These are phyloP conservation scores for Tardiomyces depauwii DNA, from an alignment of 1,139 yeast species.

Conservation along the genomic window DNA sequence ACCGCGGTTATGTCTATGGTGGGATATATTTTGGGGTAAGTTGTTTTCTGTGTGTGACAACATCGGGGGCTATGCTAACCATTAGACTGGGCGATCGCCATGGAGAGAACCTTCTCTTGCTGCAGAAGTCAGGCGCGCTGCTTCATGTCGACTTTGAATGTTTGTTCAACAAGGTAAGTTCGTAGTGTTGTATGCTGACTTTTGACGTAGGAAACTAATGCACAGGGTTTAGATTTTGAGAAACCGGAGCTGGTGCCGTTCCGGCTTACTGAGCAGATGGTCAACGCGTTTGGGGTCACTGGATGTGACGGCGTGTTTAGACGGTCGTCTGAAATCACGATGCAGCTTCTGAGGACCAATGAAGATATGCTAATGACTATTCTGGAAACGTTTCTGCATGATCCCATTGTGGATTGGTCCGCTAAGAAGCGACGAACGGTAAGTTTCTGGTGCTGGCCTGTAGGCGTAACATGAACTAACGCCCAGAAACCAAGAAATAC, in stretches of 20 bases:
- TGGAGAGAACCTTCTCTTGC: constrained; percentile 77
- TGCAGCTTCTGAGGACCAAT: constrained; percentile 57
- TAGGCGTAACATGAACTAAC: constrained; percentile 1
- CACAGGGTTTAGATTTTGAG: constrained; percentile 38
- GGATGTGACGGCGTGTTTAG: constrained; percentile 90
- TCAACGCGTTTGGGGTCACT: constrained; percentile 83
- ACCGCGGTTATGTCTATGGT: constrained; percentile 97
- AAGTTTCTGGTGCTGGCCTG: not conserved
- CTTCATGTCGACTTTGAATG: constrained; percentile 97
- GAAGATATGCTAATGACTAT: constrained; percentile 89
- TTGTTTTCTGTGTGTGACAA: not conserved
- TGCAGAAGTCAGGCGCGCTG: constrained; percentile 64
- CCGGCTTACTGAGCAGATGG: constrained; percentile 76
- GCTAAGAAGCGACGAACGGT: constrained; percentile 5
- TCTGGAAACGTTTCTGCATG: constrained; percentile 85
- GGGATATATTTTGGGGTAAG: constrained; percentile 50
- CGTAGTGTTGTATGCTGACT: constrained; percentile 1
- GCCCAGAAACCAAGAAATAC: constrained; percentile 4
- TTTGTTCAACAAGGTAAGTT: constrained; percentile 52
- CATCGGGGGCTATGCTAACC: not conserved
- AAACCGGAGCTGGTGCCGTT: constrained; percentile 94
- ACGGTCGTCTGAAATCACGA: constrained; percentile 75
- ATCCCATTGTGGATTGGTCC: constrained; percentile 53
- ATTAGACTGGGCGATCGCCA: constrained; percentile 86
- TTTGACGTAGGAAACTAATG: constrained; percentile 2